Evolutionary conservation across 306 rosid species (phyloP).

Genomic region (Hippophae tibetana): DNA sequence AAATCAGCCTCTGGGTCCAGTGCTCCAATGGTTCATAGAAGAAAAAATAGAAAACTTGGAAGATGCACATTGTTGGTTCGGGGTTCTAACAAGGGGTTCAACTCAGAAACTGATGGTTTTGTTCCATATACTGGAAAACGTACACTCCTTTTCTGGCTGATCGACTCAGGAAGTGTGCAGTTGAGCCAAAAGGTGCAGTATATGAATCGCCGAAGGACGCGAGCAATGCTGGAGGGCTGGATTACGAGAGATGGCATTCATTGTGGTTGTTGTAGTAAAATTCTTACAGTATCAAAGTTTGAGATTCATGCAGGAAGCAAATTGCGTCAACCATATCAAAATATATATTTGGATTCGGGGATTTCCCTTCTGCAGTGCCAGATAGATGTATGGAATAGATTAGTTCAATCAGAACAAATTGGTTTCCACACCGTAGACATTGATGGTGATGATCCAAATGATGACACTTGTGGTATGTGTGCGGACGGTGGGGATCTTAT

Average conservation of each 20-base stretch:
- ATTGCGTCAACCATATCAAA: conserved; percentile 83
- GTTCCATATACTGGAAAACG: conserved; percentile 89
- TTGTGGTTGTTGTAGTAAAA: conserved; percentile 93
- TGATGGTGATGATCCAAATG: conserved; percentile 88
- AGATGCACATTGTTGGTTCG: conserved; percentile 80
- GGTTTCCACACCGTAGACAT: conserved; percentile 56
- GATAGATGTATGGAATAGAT: conserved; percentile 83
- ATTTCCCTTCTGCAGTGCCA: conserved; percentile 85
- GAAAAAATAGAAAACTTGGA: conserved; percentile 68
- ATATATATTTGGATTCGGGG: conserved; percentile 85
- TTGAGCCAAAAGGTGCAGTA: conserved; percentile 86
- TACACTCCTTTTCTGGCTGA: conserved; percentile 87
- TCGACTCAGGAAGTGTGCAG: conserved; percentile 68
- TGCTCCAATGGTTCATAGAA: conserved; percentile 47
- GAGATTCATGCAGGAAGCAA: conserved; percentile 96
- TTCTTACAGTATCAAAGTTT: conserved; percentile 81
- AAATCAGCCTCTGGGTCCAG: conserved; percentile 40
- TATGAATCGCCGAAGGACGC: conserved; percentile 66
- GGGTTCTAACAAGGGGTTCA: conserved; percentile 51
- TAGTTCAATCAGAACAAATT: conserved; percentile 47
- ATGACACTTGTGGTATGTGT: conserved; percentile 91
- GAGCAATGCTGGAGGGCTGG: conserved; percentile 87
- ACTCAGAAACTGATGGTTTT: conserved; percentile 71
- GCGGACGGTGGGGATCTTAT: conserved; percentile 96
- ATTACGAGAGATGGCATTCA: conserved; percentile 91